Evolutionary conservation across 805 yeast genomes (phyloP), one percentile per base, ranked within the genome.

Genomic region (Pichia cephalocereana): DNA sequence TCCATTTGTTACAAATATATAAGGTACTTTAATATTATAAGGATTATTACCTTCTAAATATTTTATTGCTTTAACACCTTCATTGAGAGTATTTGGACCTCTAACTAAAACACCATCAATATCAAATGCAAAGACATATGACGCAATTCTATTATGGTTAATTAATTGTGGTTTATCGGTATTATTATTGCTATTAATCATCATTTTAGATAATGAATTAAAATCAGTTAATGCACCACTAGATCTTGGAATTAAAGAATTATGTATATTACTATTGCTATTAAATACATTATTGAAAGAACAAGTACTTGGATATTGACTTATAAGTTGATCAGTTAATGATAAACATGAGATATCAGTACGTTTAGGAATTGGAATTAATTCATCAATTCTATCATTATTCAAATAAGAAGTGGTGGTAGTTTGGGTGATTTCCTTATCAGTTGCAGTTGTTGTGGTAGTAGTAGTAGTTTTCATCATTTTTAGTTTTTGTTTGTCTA

Each of bases 71-170:
- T 79, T 76, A 15, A 72, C 75, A 1, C 95, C 95, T 58, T 84
- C 82, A 0, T 93, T 90, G 43, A 88, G 83, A 8, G 91, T 83
- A 46, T 83, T 78, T 2, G 93, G 90, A 15, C 96, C 96, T 51
- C 86, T 75, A 53, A 88, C 80, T 42, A 88, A 78, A 43, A 88
- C 96, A 41, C 96, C 96, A 62, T 88, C 96, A 48, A 88, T 88
- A 67, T 89, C 96, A 64, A 89, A 88, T 39, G 95, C 93, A 70
- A 88, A 88, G 2, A 96, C 96, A 60, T 84, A 84, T 3, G 86
- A 80, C 1, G 90, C 89, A 39, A 84, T 81, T 61, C 91, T 71
- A 39, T 70, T 76, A 62, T 84, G 91, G 59, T 82, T 86, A 54
- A 84, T 73, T 41, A 12, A 41, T 23, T 23, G 26, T 4, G 26